phyloP scores from a whole-genome alignment of 208 protist species.

The Trichomonas gallinae region DNA sequence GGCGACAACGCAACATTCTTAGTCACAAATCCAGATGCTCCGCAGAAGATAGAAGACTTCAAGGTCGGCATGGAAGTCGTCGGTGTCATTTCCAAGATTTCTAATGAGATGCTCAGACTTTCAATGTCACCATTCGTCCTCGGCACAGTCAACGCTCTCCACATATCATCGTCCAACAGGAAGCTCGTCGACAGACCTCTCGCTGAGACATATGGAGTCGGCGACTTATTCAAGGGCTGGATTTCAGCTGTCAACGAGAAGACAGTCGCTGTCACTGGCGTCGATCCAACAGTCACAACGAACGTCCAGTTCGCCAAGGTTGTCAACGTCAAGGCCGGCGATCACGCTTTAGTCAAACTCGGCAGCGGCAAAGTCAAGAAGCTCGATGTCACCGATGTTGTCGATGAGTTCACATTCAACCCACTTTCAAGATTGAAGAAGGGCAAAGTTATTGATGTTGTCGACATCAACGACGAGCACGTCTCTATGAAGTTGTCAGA shows the following conservation, averaged over 20 bases:
- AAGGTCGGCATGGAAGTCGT: neutral
- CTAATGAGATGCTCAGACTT: neutral
- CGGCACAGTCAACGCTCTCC: neutral
- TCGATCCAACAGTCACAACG: neutral
- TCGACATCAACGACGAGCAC: neutral
- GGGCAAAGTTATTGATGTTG: slow-evolving; percentile 5
- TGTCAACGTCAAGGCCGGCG: neutral
- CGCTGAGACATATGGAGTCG: neutral
- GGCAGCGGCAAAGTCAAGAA: neutral
- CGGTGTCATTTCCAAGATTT: neutral
- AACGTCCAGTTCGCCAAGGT: neutral
- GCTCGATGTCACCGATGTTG: neutral
- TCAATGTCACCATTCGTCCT: neutral
- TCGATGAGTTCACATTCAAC: neutral
- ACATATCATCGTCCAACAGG: neutral
- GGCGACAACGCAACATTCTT: neutral
- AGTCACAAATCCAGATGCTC: neutral
- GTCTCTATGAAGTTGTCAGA: neutral
- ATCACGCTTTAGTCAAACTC: neutral
- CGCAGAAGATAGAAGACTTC: neutral
- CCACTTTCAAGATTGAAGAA: neutral
- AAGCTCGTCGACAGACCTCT: neutral
- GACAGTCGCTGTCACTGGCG: neutral
- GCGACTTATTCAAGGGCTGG: neutral
- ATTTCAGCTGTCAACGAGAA: neutral